phyloP scores from a whole-genome alignment of 73 alveolate genomes.

The Durusdinium trenchii region DNA sequence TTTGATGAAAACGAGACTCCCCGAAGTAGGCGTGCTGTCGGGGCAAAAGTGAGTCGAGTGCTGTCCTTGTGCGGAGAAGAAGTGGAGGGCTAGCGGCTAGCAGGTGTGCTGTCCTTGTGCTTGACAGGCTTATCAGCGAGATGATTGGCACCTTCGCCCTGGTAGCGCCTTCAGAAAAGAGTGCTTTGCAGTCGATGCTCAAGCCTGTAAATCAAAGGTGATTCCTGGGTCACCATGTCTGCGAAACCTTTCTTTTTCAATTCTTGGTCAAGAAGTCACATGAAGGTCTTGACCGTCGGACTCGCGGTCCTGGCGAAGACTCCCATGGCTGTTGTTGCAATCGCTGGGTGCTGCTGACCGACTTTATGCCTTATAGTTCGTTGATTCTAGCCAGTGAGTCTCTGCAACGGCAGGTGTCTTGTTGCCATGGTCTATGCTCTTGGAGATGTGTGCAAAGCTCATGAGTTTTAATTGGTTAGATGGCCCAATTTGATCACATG shows the following conservation, averaged over 20 bases:
- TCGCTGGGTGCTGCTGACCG: conserved; percentile 44
- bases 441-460: conserved; percentile 60
- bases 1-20: conserved; percentile 79
- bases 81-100: too few species aligned
- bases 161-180: conserved; percentile 11
- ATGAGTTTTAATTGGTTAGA: neutral
- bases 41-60: neutral
- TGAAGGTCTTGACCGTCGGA: conserved; percentile 79
- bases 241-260: too few species aligned
- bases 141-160: conserved; percentile 86
- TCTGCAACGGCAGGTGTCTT: conserved; percentile 39
- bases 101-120: too few species aligned
- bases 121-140: conserved; percentile 77
- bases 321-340: conserved; percentile 57
- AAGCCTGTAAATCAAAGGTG: neutral
- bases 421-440: conserved; percentile 66
- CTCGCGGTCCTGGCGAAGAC: conserved; percentile 77
- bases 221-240: neutral
- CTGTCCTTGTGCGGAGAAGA: too few species aligned
- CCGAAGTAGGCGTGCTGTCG: conserved; percentile 18
- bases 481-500: neutral
- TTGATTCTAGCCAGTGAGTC: neutral
- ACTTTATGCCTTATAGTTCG: neutral
- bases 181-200: neutral
- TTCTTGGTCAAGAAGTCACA: neutral